These are phyloP conservation scores for Phylloporus sp. DNA, from an alignment of 1,284 basidiomycete genomes.

Conservation along the genomic window DNA sequence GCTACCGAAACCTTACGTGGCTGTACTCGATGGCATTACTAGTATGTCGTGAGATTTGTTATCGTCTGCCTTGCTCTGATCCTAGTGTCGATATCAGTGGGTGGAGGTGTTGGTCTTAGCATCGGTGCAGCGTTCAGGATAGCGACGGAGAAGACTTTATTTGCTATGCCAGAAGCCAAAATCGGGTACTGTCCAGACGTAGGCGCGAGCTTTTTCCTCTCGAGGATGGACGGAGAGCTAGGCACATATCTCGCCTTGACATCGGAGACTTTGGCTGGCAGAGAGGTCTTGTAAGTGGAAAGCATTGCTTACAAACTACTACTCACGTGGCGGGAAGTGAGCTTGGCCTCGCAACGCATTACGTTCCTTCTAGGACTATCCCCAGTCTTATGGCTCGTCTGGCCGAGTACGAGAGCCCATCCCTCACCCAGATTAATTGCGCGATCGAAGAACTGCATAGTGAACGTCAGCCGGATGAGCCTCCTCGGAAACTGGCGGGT, in stretches of 20 bases:
- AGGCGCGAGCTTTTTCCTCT: conserved; percentile 89
- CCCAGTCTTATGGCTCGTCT: conserved; percentile 68
- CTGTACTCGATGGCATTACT: conserved; percentile 89
- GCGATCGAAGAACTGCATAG: conserved; percentile 72
- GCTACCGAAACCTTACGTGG: conserved; percentile 86
- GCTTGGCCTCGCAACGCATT: conserved; percentile 92
- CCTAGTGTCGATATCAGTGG: conserved; percentile 62
- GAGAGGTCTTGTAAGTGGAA: conserved; percentile 79
- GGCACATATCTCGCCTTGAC: conserved; percentile 96
- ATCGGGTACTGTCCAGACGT: conserved; percentile 93
- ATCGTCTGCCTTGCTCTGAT: conserved; percentile 20
- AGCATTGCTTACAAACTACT: conserved; percentile 12
- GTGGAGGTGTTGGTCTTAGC: conserved; percentile 92
- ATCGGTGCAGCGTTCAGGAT: conserved; percentile 91
- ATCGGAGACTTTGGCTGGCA: conserved; percentile 71
- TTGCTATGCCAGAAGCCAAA: conserved; percentile 98
- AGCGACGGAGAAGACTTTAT: conserved; percentile 90
- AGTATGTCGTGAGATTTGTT: conserved; percentile 57
- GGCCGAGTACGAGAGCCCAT: conserved; percentile 59
- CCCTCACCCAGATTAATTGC: conserved; percentile 52
- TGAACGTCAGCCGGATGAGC: conserved; percentile 63
- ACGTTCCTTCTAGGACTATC: conserved; percentile 76
- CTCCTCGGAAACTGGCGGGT: conserved; percentile 60
- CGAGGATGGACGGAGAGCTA: conserved; percentile 88
- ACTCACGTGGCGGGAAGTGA: conserved; percentile 54